Evolutionary conservation across 495 filamentous ascomycete genomes (phyloP).

Genomic region (Neurospora pannonica): DNA sequence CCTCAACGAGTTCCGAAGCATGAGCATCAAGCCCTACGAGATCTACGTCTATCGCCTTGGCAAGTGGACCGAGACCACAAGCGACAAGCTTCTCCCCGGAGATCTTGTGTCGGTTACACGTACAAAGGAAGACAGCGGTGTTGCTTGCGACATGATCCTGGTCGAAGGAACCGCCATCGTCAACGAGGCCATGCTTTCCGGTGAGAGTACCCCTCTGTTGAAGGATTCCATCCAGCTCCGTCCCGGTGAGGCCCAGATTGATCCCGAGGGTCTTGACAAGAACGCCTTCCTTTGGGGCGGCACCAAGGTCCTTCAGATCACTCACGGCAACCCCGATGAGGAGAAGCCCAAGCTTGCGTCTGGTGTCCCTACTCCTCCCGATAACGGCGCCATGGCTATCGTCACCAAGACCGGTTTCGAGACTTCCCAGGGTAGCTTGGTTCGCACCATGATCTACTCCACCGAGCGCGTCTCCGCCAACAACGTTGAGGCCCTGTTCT

Average conservation of each 20-base stretch:
- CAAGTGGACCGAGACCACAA: slow-evolving; percentile 82
- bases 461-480: slow-evolving; percentile 97
- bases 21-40: slow-evolving; percentile 98
- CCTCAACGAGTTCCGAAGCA: slow-evolving; percentile 93
- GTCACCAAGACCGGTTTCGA: slow-evolving; percentile 98
- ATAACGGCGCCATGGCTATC: slow-evolving; percentile 88
- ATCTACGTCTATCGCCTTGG: slow-evolving; percentile 79
- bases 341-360: slow-evolving; percentile 55
- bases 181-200: slow-evolving; percentile 98
- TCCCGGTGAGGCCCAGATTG: slow-evolving; percentile 72
- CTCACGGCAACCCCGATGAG: slow-evolving; percentile 71
- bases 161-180: slow-evolving; percentile 95
- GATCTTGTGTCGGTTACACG: slow-evolving; percentile 90
- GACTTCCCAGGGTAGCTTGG: slow-evolving; percentile 93
- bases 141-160: slow-evolving; percentile 94
- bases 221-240: slow-evolving; percentile 95
- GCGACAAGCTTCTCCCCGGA: slow-evolving; percentile 91
- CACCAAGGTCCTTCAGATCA: slow-evolving; percentile 94
- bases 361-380: slow-evolving; percentile 65
- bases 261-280: slow-evolving; percentile 89
- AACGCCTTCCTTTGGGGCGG: slow-evolving; percentile 92
- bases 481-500: slow-evolving; percentile 86
- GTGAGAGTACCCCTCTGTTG: slow-evolving; percentile 91
- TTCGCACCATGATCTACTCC: slow-evolving; percentile 99
- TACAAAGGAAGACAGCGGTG: slow-evolving; percentile 93